Evolutionary conservation across 306 rosid species (phyloP).

Genomic region (Crotalaria pallida): DNA sequence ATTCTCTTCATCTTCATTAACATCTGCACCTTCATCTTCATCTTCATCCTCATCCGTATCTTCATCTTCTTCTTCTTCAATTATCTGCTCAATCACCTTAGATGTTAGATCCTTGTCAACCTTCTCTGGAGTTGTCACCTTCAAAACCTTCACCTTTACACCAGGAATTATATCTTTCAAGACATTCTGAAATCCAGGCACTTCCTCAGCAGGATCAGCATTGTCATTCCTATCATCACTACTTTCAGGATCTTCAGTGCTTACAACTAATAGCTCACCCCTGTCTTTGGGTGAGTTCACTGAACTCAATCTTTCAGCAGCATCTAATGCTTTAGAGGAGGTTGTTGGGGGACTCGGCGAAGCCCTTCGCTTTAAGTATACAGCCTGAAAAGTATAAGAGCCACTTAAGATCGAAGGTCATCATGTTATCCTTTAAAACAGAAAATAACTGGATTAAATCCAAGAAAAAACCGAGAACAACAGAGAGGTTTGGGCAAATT

Average conservation of each 20-base stretch:
- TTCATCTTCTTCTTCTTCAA: slow-evolving; percentile 38
- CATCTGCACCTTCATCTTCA: slow-evolving; percentile 14
- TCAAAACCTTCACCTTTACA: slow-evolving; percentile 82
- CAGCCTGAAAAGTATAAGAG: slow-evolving; percentile 64
- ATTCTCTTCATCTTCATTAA: slow-evolving; percentile 41
- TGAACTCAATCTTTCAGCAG: slow-evolving; percentile 49
- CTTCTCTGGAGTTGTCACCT: slow-evolving; percentile 75
- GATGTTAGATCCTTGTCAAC: slow-evolving; percentile 79
- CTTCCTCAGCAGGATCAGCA: slow-evolving; percentile 61
- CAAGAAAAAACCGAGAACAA: neutral
- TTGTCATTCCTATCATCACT: slow-evolving; percentile 63
- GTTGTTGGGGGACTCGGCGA: slow-evolving; percentile 36
- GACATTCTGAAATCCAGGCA: slow-evolving; percentile 69
- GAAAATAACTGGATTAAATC: neutral
- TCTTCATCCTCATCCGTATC: slow-evolving; percentile 13
- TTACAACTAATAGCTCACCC: slow-evolving; percentile 54
- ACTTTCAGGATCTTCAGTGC: slow-evolving; percentile 62
- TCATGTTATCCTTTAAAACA: neutral
- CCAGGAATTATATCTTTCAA: slow-evolving; percentile 93
- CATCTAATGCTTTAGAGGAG: slow-evolving; percentile 43
- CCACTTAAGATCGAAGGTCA: neutral
- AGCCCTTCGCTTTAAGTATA: slow-evolving; percentile 61
- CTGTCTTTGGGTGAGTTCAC: slow-evolving; percentile 57
- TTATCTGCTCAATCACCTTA: slow-evolving; percentile 83
- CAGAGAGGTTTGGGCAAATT: neutral